Percentiles rank a stretch among this genome's conserved stretches.
phyloP scores from a whole-genome alignment of 768 basidiomycete species.

The Bullera alba region DNA sequence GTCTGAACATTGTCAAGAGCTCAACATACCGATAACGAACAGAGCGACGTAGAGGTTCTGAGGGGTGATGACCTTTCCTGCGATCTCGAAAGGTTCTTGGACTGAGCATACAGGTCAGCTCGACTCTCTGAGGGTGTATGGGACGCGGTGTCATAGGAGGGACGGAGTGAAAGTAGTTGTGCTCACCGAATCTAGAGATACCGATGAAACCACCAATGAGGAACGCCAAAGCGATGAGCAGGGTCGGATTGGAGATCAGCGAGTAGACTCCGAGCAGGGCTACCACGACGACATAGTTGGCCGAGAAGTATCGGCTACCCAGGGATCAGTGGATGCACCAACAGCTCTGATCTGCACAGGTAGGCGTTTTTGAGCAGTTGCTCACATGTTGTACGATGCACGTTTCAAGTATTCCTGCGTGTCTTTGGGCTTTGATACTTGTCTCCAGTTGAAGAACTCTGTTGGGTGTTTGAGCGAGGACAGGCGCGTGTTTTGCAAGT shows the following conservation, averaged over 20 bases:
- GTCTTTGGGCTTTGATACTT: conserved; percentile 33
- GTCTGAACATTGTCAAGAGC: not conserved
- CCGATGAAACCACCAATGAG: conserved; percentile 82
- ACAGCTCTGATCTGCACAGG: not conserved
- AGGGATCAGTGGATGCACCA: not conserved
- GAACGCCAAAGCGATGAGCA: conserved; percentile 77
- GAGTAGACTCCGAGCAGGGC: conserved; percentile 82
- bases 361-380: not conserved
- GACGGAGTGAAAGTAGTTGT: not conserved
- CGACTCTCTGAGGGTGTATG: not conserved
- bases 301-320: conserved; percentile 60
- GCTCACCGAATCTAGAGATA: conserved; percentile 82
- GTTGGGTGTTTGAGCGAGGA: conserved; percentile 30
- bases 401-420: conserved; percentile 35
- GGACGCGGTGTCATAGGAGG: not conserved
- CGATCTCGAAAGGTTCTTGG: conserved; percentile 76
- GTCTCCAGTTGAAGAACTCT: conserved; percentile 38
- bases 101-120: conserved; percentile 52
- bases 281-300: conserved; percentile 85
- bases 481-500: conserved; percentile 24
- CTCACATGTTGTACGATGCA: conserved; percentile 38
- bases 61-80: conserved; percentile 74
- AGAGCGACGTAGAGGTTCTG: conserved; percentile 79
- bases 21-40: conserved; percentile 60
- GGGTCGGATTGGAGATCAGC: conserved; percentile 69